Evolutionary conservation across 345 rosid species (phyloP), one percentile per base, ranked within the genome.

Genomic region (Sonneratia caseolaris): DNA sequence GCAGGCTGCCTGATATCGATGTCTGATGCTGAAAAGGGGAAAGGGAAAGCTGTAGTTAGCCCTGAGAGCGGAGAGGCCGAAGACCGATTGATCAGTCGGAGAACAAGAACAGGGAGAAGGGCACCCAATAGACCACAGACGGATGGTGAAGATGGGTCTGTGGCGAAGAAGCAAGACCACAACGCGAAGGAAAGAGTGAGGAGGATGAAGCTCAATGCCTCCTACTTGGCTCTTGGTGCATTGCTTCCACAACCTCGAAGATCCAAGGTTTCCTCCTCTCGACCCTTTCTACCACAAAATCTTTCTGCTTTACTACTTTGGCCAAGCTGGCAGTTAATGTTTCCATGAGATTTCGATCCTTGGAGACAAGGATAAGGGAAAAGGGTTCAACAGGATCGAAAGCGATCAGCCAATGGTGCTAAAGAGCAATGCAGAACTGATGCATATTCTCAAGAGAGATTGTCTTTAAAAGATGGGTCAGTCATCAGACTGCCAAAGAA

Each of bases 121-220:
- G 61, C 21, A n/a, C 32, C 35, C 7, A 6, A 57, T 22, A 22
- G 3, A 22, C 64, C 5, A 22, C 64, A 57, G 7, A 22, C 7
- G n/a, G 64, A 57, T n/a, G 43, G 66, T 21, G 72, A 66, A 16
- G 73, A 72, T 43, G 70, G 68, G 36, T 57, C 48, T 43, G 51
- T 38, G 11, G 55, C 56, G 37, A 71, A 78, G 77, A 78, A 75
- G 38, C 71, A 75, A 71, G 72, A 78, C 38, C 81, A 76, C 65
- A 83, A 83, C 45, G 86, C 82, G 24, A 80, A 72, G 76, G 86
- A 83, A 68, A 83, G 75, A 74, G 68, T 74, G 37, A 76, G 86
- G 68, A 83, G 86, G 74, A 75, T 74, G 80, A 70, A 76, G 38
- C 80, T 74, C 47, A 76, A 74, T 70, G 68, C 82, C 4, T 70